Conservation (phyloP, 441 rosid species). For the Populus tomentosa region DNA sequence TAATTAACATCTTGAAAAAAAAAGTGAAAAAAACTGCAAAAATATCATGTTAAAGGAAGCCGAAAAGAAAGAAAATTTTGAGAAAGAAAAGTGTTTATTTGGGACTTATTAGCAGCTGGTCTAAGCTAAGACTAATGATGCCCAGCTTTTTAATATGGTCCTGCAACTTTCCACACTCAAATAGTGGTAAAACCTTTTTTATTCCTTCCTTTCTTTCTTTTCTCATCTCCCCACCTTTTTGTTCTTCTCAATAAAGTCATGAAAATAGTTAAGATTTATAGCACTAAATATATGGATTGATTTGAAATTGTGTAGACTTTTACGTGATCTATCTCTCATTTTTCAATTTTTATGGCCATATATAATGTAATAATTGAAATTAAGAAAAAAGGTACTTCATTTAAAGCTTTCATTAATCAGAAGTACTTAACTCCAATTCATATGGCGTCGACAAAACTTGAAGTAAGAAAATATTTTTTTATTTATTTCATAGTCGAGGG, state of each 20-base stretch:
- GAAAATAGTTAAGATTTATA: neutral
- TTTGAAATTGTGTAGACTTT: neutral
- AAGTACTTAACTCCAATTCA: neutral
- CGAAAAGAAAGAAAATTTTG: neutral
- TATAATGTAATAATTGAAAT: neutral
- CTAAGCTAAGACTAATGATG: neutral
- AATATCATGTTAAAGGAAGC: neutral
- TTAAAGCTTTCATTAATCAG: neutral
- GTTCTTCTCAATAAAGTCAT: neutral
- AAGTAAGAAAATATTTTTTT: too few relatives aligned
- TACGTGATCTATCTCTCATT: neutral
- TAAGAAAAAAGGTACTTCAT: neutral
- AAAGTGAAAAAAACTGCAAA: neutral
- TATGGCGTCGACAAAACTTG: neutral
- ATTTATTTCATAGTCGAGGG: too few relatives aligned
- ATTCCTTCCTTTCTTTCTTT: neutral
- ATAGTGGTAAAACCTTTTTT: neutral
- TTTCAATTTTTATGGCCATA: neutral
- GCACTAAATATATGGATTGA: neutral
- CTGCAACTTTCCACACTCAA: neutral
- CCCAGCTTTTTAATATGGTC: conserved; percentile 2
- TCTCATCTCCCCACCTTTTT: neutral
- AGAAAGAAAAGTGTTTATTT: neutral
- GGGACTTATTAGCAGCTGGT: neutral
- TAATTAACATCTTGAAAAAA: neutral